Evolutionary conservation across 495 filamentous ascomycete species (phyloP).

Genomic region (Hyaloscypha variabilis): DNA sequence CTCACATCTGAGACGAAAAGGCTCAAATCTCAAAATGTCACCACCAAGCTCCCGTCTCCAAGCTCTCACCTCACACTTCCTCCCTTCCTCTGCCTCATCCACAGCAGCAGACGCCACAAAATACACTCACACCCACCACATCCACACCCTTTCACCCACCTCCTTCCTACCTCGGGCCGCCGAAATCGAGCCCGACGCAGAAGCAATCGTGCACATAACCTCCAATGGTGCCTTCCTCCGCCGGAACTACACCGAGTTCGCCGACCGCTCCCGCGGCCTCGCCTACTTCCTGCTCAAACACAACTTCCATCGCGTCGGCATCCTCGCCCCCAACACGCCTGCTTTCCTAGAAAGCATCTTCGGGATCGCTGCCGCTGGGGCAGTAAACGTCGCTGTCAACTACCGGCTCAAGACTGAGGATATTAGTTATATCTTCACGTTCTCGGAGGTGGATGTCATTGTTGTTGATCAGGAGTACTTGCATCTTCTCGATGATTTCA

Average conservation of each 20-base stretch:
- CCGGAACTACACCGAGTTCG: conserved; percentile 76
- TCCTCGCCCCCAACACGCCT: conserved; percentile 89
- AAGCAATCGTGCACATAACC: conserved; percentile 87
- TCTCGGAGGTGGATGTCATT: conserved; percentile 82
- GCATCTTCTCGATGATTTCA: conserved; percentile 67
- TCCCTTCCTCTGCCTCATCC: conserved; percentile 41
- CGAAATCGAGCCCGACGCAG: conserved; percentile 83
- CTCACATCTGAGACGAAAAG: too few relatives aligned
- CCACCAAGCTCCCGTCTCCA: conserved; percentile 47
- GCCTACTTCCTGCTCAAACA: conserved; percentile 83
- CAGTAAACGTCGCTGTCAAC: conserved; percentile 82
- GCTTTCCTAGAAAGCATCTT: conserved; percentile 91
- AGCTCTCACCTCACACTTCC: conserved; percentile 65
- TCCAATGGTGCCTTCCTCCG: conserved; percentile 72
- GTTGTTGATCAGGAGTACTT: conserved; percentile 83
- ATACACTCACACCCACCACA: conserved; percentile 45
- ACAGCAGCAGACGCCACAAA: conserved; percentile 34
- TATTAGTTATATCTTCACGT: conserved; percentile 85
- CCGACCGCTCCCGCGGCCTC: conserved; percentile 82
- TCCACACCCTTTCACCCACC: conserved; percentile 85
- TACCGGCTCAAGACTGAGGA: conserved; percentile 88
- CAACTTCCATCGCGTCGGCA: conserved; percentile 69
- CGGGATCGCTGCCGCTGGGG: conserved; percentile 84
- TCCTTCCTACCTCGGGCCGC: conserved; percentile 88
- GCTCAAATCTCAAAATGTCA: conserved; percentile 1